phyloP scores from a whole-genome alignment of 805 yeast species.

The Kazachstania africana region DNA sequence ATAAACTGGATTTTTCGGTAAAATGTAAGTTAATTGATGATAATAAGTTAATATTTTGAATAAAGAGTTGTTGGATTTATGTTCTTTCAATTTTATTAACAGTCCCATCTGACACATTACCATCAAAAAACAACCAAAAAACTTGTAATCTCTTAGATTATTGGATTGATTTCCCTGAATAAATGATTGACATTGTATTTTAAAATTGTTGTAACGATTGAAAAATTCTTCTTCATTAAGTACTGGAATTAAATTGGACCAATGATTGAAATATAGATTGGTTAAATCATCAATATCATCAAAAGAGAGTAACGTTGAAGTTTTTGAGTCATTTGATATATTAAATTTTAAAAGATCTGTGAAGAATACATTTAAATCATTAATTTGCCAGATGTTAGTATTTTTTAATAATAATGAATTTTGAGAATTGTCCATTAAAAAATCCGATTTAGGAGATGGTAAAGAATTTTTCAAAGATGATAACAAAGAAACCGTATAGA shows the following conservation, averaged over 20 bases:
- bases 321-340: conserved; percentile 1
- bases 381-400: conserved; percentile 20
- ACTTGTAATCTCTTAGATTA: conserved; percentile 13
- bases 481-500: conserved; percentile 56
- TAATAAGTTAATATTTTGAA: conserved; percentile 33
- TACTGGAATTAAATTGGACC: conserved; percentile 64
- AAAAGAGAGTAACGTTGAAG: conserved; percentile 2
- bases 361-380: conserved; percentile 17
- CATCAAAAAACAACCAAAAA: conserved; percentile 18
- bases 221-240: conserved; percentile 61
- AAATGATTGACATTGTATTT: conserved; percentile 1
- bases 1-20: conserved; percentile 47
- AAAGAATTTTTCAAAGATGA: conserved; percentile 55
- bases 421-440: background rate
- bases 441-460: conserved; percentile 23
- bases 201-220: conserved; percentile 33
- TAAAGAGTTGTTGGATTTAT: conserved; percentile 3
- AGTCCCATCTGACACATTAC: conserved; percentile 24
- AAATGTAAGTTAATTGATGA: conserved; percentile 45
- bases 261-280: conserved; percentile 58
- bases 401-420: conserved; percentile 9
- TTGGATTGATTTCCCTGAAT: background rate
- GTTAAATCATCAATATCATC: conserved; percentile 49
- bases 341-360: conserved; percentile 14
- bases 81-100: conserved; percentile 15